Evolutionary conservation across 1,284 basidiomycete species (phyloP), one percentile per base, ranked within the genome.

Genomic region (Sporisorium iseilematis-ciliati): DNA sequence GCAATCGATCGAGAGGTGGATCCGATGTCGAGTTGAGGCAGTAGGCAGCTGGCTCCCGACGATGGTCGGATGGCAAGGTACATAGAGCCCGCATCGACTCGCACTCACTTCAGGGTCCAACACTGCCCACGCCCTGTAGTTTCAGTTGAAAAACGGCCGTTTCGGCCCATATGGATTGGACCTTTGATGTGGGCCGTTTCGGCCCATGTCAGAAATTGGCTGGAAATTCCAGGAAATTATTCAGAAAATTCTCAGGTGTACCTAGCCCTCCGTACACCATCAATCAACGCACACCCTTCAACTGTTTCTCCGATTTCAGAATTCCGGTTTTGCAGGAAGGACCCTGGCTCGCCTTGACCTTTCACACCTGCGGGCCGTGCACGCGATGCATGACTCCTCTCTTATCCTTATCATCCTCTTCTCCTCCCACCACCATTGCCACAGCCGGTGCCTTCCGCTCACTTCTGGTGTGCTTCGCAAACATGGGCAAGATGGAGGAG

Each of bases 401-500:
- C 33, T 31, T 21, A 49, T 35, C 38, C 41, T 1, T 4, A 20
- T 11, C 56, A 20, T 11, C 56, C 26, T 14, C 16, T 16, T 45
- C 42, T 60, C 42, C 16, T 16, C n/a, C 48, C 48, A 38, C 14
- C 35, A 49, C n/a, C 18, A 49, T 29, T 18, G 29, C 31, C 48
- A 0, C 4, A 25, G 25, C 16, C 16, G 6, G 26, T 18, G n/a
- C 12, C 14, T 2, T 38, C 35, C 14, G 14, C 35, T 25, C 8
- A 25, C 46, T 31, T 10, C 26, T 8, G n/a, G n/a, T n/a, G 3
- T 31, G 21, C n/a, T 6, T 51, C 35, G 23, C 45, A 26, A 45
- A 12, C 42, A 70, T 60, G 61, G 52, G 58, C 38, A 46, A 33
- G 42, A 7, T 33, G 1, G 52, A 65, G 16, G 42, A 70, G 42